Conservation (phyloP, 257 asterid species). For the Solanum neorickii region DNA sequence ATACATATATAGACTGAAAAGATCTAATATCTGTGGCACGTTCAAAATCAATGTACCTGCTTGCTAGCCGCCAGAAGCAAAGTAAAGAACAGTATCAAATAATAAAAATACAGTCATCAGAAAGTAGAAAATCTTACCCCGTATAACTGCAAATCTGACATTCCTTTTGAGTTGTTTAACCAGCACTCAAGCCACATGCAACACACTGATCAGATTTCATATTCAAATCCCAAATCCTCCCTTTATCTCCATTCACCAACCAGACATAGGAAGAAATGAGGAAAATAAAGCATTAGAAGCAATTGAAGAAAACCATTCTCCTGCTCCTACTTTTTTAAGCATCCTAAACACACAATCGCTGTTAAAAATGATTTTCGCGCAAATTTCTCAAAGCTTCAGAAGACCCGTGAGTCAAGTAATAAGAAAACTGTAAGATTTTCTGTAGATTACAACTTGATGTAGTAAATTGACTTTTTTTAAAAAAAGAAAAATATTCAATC, state of each 20-base stretch:
- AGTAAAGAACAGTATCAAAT: neutral
- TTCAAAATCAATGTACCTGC: neutral
- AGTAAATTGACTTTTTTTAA: neutral
- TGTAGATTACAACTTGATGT: neutral
- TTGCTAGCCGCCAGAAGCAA: neutral
- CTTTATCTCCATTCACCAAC: slow-evolving; percentile 23
- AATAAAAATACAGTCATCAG: neutral
- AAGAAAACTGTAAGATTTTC: neutral
- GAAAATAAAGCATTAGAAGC: slow-evolving; percentile 10
- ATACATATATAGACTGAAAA: neutral
- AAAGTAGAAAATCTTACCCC: slow-evolving; percentile 27
- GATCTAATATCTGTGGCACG: neutral
- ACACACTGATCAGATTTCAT: slow-evolving; percentile 23
- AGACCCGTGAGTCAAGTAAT: neutral
- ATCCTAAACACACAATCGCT: neutral
- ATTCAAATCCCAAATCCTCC: slow-evolving; percentile 16
- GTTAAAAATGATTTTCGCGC: neutral
- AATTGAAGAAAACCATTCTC: neutral
- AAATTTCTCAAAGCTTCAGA: neutral
- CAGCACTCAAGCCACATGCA: slow-evolving; percentile 30
- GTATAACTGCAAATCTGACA: slow-evolving; percentile 51
- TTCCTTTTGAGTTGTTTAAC: slow-evolving; percentile 33
- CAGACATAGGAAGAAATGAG: slow-evolving; percentile 6
- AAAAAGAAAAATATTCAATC: neutral
- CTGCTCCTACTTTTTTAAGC: neutral